Evolutionary conservation across 108 stramenopile genomes (phyloP), one percentile per base, ranked within the genome.

Genomic region (Nitzschia inconspicua): DNA sequence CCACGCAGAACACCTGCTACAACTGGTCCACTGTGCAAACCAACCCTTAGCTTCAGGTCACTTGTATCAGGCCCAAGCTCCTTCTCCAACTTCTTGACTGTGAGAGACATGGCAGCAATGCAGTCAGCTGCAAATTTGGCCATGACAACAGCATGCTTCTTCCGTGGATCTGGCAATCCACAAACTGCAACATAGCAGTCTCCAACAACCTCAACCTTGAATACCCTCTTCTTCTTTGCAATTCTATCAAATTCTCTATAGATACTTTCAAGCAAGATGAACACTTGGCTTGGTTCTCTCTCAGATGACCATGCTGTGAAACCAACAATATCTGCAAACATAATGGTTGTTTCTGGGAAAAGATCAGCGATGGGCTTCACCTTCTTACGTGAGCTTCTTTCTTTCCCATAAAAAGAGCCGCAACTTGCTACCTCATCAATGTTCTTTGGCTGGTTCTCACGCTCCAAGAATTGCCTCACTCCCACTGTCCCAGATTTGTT

Each of bases 141-240:
- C 44, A 79, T 41, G 10, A 76, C 61, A 9, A 50, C 44, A 10
- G 62, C 67, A 48, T 84, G 78, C 37, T 84, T 63, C 8, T 60
- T 47, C 26, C 36, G 55, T 6, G 39, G 36, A 37, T 58, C 25
- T 6, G 63, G 70, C 24, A 68, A 23, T 31, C 67, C 67, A 36
- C 69, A 47, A 30, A 49, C 60, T 6, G 80, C 80, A 25, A 82
- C 54, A 24, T 82, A 82, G 28, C 80, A 82, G 54, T 82, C 80
- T 8, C 80, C 80, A 9, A 82, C 60, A n/a, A 72, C 74, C 18
- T 59, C 66, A 3, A 79, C 60, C 42, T 58, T 58, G 42, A 58
- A 58, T 5, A 58, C 57, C 4, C 57, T 28, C 2, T 29, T 39
- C 7, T 26, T 20, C 24, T 44, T 43, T 42, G 57, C 57, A 25